phyloP scores from a whole-genome alignment of 768 basidiomycete species.

The Russula ochroleuca region DNA sequence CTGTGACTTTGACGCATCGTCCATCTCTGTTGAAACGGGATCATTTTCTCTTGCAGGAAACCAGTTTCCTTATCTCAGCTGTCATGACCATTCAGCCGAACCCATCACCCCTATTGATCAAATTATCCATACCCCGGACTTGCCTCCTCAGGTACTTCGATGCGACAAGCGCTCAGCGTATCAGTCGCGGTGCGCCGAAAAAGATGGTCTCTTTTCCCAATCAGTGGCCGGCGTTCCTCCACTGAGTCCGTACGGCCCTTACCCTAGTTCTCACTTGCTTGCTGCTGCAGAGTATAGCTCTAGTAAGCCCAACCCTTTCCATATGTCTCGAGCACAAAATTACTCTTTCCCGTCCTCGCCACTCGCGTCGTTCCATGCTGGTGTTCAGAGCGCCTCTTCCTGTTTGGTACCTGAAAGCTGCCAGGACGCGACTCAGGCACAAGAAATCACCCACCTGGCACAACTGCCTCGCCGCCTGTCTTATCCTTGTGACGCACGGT shows the following conservation, averaged over 20 bases:
- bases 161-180: slow-evolving; percentile 21
- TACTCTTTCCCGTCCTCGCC: slow-evolving; percentile 23
- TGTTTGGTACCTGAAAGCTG: slow-evolving; percentile 5
- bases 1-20: slow-evolving; percentile 14
- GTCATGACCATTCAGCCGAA: slow-evolving; percentile 7
- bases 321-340: slow-evolving; percentile 17
- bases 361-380: slow-evolving; percentile 9
- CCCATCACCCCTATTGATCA: slow-evolving; percentile 33
- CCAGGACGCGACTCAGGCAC: background rate
- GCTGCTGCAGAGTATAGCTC: background rate
- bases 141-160: slow-evolving; percentile 31
- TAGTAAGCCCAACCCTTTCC: slow-evolving; percentile 14
- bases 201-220: slow-evolving; percentile 9
- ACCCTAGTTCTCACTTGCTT: slow-evolving; percentile 3
- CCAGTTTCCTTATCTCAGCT: slow-evolving; percentile 14
- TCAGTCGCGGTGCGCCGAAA: slow-evolving; percentile 5
- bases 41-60: slow-evolving; percentile 13
- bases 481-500: slow-evolving; percentile 17
- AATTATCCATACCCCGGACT: slow-evolving; percentile 31
- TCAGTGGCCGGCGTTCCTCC: slow-evolving; percentile 1
- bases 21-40: slow-evolving; percentile 7
- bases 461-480: slow-evolving; percentile 25
- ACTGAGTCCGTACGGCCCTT: background rate
- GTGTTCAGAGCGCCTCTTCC: background rate
- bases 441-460: slow-evolving; percentile 10